Percentiles rank a stretch among this genome's conserved stretches.
These are phyloP conservation scores for Houttuynia cordata DNA, from an alignment of 164 flowering plant genomes.

Conservation along the genomic window DNA sequence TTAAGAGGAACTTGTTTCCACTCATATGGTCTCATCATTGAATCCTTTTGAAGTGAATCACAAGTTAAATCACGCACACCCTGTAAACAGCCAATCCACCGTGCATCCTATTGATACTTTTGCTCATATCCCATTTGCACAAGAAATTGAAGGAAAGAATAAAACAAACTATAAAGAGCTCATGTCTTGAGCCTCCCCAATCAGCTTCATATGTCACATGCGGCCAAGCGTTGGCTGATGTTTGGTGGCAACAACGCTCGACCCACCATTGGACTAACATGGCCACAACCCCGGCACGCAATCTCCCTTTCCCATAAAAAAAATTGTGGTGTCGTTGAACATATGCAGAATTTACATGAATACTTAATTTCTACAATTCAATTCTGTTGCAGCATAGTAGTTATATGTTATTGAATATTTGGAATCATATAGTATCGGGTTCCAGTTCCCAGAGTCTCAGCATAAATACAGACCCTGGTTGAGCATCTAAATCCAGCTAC, in stretches of 20 bases:
- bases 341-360: too few relatives aligned
- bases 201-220: not conserved
- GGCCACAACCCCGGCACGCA: not conserved
- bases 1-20: too few relatives aligned
- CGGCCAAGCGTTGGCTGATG: not conserved
- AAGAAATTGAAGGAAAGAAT: not conserved
- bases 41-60: not conserved
- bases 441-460: not conserved
- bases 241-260: not conserved
- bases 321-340: not conserved
- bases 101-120: too few relatives aligned
- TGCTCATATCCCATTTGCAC: not conserved
- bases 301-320: too few relatives aligned
- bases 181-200: too few relatives aligned
- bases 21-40: too few relatives aligned
- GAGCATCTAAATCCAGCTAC: not conserved
- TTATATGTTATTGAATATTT: not conserved
- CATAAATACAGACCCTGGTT: not conserved
- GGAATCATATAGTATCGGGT: too few relatives aligned
- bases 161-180: too few relatives aligned
- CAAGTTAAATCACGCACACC: not conserved
- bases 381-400: not conserved
- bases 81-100: not conserved
- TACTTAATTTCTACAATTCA: too few relatives aligned
- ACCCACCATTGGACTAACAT: not conserved